Percentiles rank a stretch among this genome's conserved stretches.
Evolutionary conservation across 352 stramenopile species (phyloP).

Genomic region (Phytophthora lateralis): DNA sequence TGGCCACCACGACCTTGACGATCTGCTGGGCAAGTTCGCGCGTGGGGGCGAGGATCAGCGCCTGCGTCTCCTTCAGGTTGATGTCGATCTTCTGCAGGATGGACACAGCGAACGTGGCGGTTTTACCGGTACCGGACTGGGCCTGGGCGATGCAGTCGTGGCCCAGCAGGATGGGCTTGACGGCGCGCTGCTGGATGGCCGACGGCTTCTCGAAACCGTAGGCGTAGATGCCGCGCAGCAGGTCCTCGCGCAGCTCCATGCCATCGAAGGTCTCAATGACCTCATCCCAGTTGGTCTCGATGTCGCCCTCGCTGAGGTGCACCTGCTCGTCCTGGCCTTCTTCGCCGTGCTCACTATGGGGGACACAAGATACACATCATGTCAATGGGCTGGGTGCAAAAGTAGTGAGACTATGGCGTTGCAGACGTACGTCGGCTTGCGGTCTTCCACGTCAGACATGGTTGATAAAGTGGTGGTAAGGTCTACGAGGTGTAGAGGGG

Average conservation of each 20-base stretch:
- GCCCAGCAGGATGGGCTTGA: constrained; percentile 97
- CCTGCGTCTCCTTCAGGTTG: constrained; percentile 95
- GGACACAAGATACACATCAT: constrained; percentile 1
- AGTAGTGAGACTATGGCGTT: not conserved
- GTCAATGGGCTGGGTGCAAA: constrained; percentile 8
- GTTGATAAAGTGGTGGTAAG: constrained; percentile 29
- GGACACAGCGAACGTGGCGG: constrained; percentile 98
- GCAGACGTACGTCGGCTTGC: constrained; percentile 61
- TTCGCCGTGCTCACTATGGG: constrained; percentile 59
- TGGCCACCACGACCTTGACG: constrained; percentile 97
- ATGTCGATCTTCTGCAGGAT: constrained; percentile 98
- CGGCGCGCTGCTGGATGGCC: constrained; percentile 99
- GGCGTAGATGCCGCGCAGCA: constrained; percentile 99
- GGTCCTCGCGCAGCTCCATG: constrained; percentile 98
- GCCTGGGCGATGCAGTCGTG: constrained; percentile 99
- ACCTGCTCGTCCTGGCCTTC: constrained; percentile 73
- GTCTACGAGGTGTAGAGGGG: constrained; percentile 34
- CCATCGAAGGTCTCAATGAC: constrained; percentile 98
- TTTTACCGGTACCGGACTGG: constrained; percentile 99
- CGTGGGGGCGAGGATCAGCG: constrained; percentile 98
- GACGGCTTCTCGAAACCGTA: constrained; percentile 99
- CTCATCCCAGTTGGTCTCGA: constrained; percentile 99
- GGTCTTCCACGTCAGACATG: constrained; percentile 85
- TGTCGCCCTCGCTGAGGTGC: constrained; percentile 91
- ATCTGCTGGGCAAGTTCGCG: constrained; percentile 99